A percentile compares a stretch with the other conserved stretches of the same genome.
Conservation (phyloP, 352 stramenopile species). For the Phytophthora palmivora region DNA sequence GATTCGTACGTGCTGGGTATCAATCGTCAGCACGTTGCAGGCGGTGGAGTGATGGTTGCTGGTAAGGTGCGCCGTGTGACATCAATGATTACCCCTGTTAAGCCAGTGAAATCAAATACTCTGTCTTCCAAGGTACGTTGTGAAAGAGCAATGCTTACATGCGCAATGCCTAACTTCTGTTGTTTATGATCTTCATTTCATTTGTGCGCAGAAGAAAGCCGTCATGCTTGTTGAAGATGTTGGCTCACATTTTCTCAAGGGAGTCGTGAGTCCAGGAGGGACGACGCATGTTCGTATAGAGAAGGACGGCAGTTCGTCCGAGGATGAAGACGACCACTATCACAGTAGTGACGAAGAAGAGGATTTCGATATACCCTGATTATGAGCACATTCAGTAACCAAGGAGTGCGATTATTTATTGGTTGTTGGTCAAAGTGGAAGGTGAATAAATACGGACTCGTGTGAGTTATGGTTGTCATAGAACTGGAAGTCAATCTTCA, state of each 20-base stretch:
- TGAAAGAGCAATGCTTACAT: neutral
- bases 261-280: conserved; percentile 63
- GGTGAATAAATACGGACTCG: conserved; percentile 35
- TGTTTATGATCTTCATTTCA: conserved; percentile 1
- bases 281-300: conserved; percentile 68
- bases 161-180: neutral
- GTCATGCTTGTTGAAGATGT: conserved; percentile 59
- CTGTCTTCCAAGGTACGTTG: conserved; percentile 43
- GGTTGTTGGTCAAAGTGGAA: neutral
- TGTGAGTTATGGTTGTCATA: conserved; percentile 6
- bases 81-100: conserved; percentile 18
- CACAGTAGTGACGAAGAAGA: conserved; percentile 44
- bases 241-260: conserved; percentile 56
- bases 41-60: conserved; percentile 41
- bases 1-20: conserved; percentile 79
- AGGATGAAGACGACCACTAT: conserved; percentile 50
- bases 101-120: conserved; percentile 30
- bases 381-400: no score
- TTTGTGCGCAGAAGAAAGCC: conserved; percentile 37
- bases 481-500: neutral
- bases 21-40: conserved; percentile 60
- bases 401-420: conserved; percentile 35
- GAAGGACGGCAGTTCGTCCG: conserved; percentile 56
- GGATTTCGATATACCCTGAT: conserved; percentile 35
- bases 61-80: conserved; percentile 43